Conservation (phyloP, 805 yeast genomes). For the baker's yeast (Saccharomyces cerevisiae) region DNA sequence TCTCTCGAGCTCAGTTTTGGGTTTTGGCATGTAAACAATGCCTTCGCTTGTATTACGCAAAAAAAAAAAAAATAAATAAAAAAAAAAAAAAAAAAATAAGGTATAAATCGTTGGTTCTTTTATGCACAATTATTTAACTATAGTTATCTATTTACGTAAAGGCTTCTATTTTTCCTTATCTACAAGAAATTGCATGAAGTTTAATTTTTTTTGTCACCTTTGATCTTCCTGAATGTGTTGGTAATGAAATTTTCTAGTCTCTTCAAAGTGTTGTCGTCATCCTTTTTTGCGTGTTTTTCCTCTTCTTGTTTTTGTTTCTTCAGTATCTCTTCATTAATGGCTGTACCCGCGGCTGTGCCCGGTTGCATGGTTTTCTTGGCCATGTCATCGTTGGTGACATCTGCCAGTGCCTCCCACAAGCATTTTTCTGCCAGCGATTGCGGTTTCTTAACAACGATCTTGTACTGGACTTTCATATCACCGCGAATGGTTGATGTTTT, state of each 20-base stretch:
- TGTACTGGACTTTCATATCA: conserved; percentile 65
- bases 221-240: conserved; percentile 46
- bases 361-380: conserved; percentile 52
- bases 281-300: conserved; percentile 4
- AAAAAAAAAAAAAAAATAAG: neutral
- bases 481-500: conserved; percentile 54
- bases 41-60: neutral
- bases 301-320: neutral
- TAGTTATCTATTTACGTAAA: conserved; percentile 1
- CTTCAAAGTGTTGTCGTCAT: conserved; percentile 33
- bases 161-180: neutral
- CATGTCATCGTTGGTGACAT: conserved; percentile 67
- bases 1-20: neutral
- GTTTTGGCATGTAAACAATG: neutral
- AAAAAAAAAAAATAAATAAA: neutral
- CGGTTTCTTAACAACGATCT: conserved; percentile 66
- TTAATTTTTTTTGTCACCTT: conserved; percentile 21
- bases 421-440: conserved; percentile 79
- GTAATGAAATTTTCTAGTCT: conserved; percentile 52
- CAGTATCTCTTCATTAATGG: neutral
- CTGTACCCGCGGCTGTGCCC: conserved; percentile 3
- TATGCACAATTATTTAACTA: neutral
- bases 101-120: neutral
- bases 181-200: neutral
- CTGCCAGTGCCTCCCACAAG: conserved; percentile 88